A percentile compares a stretch with the other conserved stretches of the same genome.
These are phyloP conservation scores for Quercus tomentella DNA, from an alignment of 331 rosid species.

Conservation along the genomic window DNA sequence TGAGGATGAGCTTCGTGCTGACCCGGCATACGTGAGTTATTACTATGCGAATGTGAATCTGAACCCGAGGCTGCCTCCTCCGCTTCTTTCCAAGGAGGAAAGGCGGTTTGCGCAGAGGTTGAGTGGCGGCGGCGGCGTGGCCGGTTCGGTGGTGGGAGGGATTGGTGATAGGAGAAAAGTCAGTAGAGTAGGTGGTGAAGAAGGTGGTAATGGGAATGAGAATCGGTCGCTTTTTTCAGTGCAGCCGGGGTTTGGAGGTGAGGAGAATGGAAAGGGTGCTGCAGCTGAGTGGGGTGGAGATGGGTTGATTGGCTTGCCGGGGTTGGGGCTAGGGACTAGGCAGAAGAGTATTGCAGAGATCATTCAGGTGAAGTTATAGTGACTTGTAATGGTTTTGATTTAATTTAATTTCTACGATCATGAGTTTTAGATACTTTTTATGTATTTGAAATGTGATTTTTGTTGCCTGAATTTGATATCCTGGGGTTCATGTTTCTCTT, in stretches of 20 bases:
- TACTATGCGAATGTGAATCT: constrained; percentile 87
- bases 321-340: constrained; percentile 75
- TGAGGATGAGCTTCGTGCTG: constrained; percentile 95
- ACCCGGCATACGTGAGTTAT: constrained; percentile 78
- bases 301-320: constrained; percentile 85
- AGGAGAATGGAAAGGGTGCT: constrained; percentile 54
- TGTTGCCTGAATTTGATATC: not conserved
- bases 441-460: not conserved
- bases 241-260: constrained; percentile 80
- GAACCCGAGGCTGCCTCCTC: constrained; percentile 93
- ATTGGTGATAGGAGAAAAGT: constrained; percentile 84
- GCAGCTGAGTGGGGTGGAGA: constrained; percentile 82
- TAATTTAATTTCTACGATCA: not conserved
- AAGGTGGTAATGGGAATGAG: constrained; percentile 17
- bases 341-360: constrained; percentile 86
- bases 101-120: constrained; percentile 81
- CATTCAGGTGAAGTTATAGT: constrained; percentile 60
- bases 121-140: constrained; percentile 53
- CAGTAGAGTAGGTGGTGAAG: constrained; percentile 46
- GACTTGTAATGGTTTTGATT: constrained; percentile 18
- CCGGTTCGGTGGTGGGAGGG: constrained; percentile 65
- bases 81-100: constrained; percentile 91
- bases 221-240: constrained; percentile 55
- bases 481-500: not conserved
- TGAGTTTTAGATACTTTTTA: not conserved